Base-by-base conservation (phyloP, 768 basidiomycete genomes). In the Termitomyces titanicus region DNA sequence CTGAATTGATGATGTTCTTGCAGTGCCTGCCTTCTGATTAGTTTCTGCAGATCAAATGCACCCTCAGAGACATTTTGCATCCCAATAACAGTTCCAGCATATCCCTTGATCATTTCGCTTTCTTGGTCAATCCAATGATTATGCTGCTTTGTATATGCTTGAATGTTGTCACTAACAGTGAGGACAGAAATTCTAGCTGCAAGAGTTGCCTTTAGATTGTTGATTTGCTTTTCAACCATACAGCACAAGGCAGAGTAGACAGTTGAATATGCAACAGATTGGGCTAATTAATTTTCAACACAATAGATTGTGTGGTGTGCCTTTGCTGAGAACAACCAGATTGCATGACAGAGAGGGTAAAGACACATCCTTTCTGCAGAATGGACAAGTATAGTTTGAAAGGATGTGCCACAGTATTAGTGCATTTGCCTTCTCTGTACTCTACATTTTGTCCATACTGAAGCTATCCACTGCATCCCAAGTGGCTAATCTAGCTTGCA, bases 81-180 rank as follows among this genome's bases (percentile, higher is more conserved):
- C 45, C 55, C 40, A 15, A 66, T 52, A 0, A 55, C 61, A 13
- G 61, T 66, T 0, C 53, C 64, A 17, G 59, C 62, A 12, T 62
- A 47, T 0, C 64, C 63, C 17, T 54, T 61, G 15, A 66, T 56
- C 61, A 64, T 61, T n/a, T 42, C 45, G 22, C 47, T 66, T 47
- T 63, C 60, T 15, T 40, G 11, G 2, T 63, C 60, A 33, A 64
- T 56, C 6, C 62, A 22, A 31, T 50, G 54, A 31, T 64, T 62
- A 8, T 51, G 50, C 46, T 52, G 50, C 25, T 47, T 51, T 11
- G 47, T 44, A 20, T 58, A 64, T 0, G 54, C 47, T 47, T 64
- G 63, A 12, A 59, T 55, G 54, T 66, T 66, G 42, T 66, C 60
- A 22, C 54, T 54, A 27, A 66, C 58, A 18, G 35, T 49, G 24